Percentiles rank a stretch among this genome's conserved stretches.
Conservation (phyloP, 1,284 basidiomycete species). For the Sanghuangporus weigelae region DNA sequence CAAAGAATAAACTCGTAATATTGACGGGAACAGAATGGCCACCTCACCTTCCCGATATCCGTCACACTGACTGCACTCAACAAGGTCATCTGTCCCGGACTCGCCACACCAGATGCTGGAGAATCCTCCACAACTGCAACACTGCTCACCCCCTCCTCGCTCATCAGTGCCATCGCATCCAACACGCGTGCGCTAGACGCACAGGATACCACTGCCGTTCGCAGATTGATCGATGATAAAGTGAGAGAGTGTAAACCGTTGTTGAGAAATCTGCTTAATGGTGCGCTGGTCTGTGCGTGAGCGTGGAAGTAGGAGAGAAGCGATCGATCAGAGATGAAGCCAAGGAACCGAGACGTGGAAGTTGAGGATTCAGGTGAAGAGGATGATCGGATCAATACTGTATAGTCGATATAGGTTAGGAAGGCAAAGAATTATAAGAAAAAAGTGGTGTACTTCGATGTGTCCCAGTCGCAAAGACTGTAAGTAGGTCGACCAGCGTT, state of each 20-base stretch:
- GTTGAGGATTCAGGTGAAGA: slow-evolving; percentile 17
- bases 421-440: slow-evolving; percentile 1
- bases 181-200: slow-evolving; percentile 54
- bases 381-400: slow-evolving; percentile 44
- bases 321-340: slow-evolving; percentile 55
- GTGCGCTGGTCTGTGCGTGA: slow-evolving; percentile 35
- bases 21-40: background rate
- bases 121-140: slow-evolving; percentile 63
- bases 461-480: slow-evolving; percentile 59
- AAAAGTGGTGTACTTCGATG: slow-evolving; percentile 50
- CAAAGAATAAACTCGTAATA: background rate
- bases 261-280: slow-evolving; percentile 41
- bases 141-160: slow-evolving; percentile 73
- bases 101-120: background rate
- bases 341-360: slow-evolving; percentile 40
- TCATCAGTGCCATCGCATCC: slow-evolving; percentile 77
- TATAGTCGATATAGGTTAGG: slow-evolving; percentile 8
- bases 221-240: slow-evolving; percentile 61
- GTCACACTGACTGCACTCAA: slow-evolving; percentile 74
- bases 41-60: slow-evolving; percentile 60
- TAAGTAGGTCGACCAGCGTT: slow-evolving; percentile 55
- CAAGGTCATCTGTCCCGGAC: slow-evolving; percentile 42
- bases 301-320: slow-evolving; percentile 59
- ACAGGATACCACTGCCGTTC: slow-evolving; percentile 53
- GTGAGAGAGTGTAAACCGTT: slow-evolving; percentile 52